These are phyloP conservation scores for Hippophae gyantsensis DNA, from an alignment of 306 rosid genomes.

Conservation along the genomic window DNA sequence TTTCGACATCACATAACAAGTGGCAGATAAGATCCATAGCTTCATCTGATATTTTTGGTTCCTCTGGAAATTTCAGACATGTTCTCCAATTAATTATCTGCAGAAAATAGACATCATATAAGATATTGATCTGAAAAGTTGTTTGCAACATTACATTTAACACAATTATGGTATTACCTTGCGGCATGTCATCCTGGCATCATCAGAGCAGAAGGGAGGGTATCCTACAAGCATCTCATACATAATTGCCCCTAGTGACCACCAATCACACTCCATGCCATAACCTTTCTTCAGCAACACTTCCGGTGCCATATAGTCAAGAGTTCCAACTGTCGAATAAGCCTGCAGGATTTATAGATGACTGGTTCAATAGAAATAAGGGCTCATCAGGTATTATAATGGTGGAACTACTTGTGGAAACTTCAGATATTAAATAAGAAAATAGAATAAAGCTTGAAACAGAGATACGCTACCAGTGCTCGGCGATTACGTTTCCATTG, in stretches of 20 bases:
- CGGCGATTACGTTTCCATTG: slow-evolving; percentile 99
- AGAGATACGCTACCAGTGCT: slow-evolving; percentile 42
- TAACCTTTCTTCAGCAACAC: slow-evolving; percentile 94
- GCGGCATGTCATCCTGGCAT: slow-evolving; percentile 96
- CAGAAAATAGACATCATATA: slow-evolving; percentile 18
- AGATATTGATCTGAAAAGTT: slow-evolving; percentile 1
- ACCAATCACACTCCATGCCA: slow-evolving; percentile 99
- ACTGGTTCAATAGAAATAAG: not conserved
- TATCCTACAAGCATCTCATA: slow-evolving; percentile 96
- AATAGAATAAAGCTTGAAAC: not conserved
- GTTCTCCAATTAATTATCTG: slow-evolving; percentile 98
- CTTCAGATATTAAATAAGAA: slow-evolving; percentile 13
- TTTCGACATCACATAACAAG: slow-evolving; percentile 86
- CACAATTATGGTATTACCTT: slow-evolving; percentile 43
- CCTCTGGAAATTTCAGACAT: slow-evolving; percentile 87
- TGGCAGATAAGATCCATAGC: slow-evolving; percentile 76
- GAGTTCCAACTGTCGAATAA: slow-evolving; percentile 96
- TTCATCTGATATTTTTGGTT: slow-evolving; percentile 75
- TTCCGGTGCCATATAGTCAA: slow-evolving; percentile 99
- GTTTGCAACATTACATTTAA: slow-evolving; percentile 14
- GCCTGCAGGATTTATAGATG: slow-evolving; percentile 39
- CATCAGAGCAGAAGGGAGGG: slow-evolving; percentile 98
- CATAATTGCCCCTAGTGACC: slow-evolving; percentile 99
- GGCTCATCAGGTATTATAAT: not conserved
- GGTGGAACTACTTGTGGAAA: not conserved